Evolutionary conservation across 2,329 filamentous ascomycete species (phyloP), one percentile per base, ranked within the genome.

Genomic region (Fonsecaea pugnacius): DNA sequence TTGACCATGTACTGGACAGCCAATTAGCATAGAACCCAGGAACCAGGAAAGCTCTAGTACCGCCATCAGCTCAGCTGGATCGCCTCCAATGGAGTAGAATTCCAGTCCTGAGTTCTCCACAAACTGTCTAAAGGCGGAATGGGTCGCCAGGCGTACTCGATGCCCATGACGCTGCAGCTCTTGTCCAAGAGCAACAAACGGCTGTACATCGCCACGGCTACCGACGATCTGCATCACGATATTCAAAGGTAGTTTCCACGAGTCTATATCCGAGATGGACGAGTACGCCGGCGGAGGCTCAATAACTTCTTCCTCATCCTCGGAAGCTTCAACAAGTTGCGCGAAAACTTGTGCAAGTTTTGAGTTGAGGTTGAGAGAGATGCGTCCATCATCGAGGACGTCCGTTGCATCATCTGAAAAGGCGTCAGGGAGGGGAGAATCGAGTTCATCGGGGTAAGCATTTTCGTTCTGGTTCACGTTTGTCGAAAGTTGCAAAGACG

Each of bases 11-110:
- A 60, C 58, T 83, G 0, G 21, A 38, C 10, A 35, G 21, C n/a
- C 33, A n/a, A 3, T 52, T 40, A 59, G 60, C 36, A 5, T 6
- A 54, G 12, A 24, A 12, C 6, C 7, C 33, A 27, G 32, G 3
- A 16, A 35, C 8, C 8, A 9, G 27, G 40, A 16, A 18, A 14
- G 24, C 10, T 9, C 48, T n/a, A 32, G 30, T 48, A 67, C 57
- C 12, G 79, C 79, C 81, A 83, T 83, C 16, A 83, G 66, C n/a
- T 77, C 74, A 12, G 82, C 79, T 0, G 84, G 84, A 58, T 86
- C 81, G 2, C 84, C 85, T 2, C 85, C 85, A 12, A 87, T 85
- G 9, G 78, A 78, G 68, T 82, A 87, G 70, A 87, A 87, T 63
- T 86, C 84, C 8, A 87, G 71, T 0, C 81, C 82, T n/a, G 82